Percentiles rank a stretch among this genome's conserved stretches.
These are phyloP conservation scores for Gilbertella persicaria DNA, from an alignment of 371 early-diverging fungal species.

Conservation along the genomic window DNA sequence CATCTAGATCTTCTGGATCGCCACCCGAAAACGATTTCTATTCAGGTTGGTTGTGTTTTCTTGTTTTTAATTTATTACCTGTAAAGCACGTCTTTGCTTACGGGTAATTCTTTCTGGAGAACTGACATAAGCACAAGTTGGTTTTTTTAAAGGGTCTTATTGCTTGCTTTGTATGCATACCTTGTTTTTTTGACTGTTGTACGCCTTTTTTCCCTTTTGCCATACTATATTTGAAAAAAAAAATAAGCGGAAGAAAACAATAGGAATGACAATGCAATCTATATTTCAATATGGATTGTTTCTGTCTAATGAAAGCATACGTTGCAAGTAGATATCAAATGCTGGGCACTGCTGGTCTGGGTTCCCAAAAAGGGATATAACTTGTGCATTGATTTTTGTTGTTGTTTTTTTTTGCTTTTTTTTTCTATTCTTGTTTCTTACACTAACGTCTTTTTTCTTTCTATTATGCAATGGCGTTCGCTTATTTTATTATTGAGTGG, in stretches of 20 bases:
- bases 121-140: neutral
- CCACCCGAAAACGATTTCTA: slow-evolving; percentile 6
- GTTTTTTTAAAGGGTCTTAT: neutral
- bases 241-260: neutral
- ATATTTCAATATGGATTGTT: too few relatives aligned
- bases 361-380: neutral
- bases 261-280: too few relatives aligned
- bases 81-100: slow-evolving; percentile 3
- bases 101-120: slow-evolving; percentile 10
- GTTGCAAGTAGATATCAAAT: neutral
- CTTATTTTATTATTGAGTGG: slow-evolving; percentile 37
- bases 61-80: too few relatives aligned
- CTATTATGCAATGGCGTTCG: slow-evolving; percentile 50
- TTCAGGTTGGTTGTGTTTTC: neutral
- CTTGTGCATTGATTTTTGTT: neutral
- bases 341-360: neutral
- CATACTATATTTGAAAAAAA: neutral
- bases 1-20: slow-evolving; percentile 13
- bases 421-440: slow-evolving; percentile 4
- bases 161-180: neutral
- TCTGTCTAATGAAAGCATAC: too few relatives aligned
- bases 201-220: neutral
- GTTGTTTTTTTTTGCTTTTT: slow-evolving; percentile 1
- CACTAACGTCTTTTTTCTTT: neutral
- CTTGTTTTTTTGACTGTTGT: neutral